Conservation (phyloP, 2,329 filamentous ascomycete genomes). For the Penicillium sp. region DNA sequence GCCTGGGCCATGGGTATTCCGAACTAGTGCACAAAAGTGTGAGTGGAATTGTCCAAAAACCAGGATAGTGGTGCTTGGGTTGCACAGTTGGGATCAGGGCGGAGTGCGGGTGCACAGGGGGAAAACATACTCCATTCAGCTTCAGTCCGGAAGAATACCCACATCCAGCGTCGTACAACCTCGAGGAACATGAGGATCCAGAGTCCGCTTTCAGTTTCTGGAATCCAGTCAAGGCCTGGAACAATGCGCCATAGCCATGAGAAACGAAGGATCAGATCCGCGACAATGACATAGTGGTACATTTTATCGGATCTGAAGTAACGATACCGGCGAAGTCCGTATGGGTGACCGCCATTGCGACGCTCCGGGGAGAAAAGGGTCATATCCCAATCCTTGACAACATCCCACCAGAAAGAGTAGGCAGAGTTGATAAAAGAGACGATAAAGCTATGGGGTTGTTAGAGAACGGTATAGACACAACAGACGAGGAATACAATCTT, state of each 20-base stretch:
- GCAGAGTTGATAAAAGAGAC: slow-evolving; percentile 78
- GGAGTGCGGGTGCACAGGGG: neutral
- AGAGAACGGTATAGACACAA: neutral
- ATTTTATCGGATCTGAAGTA: slow-evolving; percentile 68
- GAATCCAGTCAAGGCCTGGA: slow-evolving; percentile 75
- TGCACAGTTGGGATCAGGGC: neutral
- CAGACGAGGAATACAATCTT: slow-evolving; percentile 19
- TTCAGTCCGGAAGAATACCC: slow-evolving; percentile 95
- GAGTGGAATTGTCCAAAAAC: slow-evolving; percentile 9
- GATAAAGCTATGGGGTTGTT: slow-evolving; percentile 57
- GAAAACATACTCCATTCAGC: slow-evolving; percentile 74
- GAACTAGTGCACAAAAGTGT: slow-evolving; percentile 39
- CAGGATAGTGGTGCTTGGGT: neutral
- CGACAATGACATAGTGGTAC: slow-evolving; percentile 76
- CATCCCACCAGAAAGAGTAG: slow-evolving; percentile 99
- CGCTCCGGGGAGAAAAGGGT: slow-evolving; percentile 69
- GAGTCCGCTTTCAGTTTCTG: slow-evolving; percentile 82
- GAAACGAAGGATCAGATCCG: slow-evolving; percentile 80
- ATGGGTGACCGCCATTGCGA: slow-evolving; percentile 65
- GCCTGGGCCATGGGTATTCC: slow-evolving; percentile 54
- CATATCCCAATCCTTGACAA: slow-evolving; percentile 94
- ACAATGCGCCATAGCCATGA: slow-evolving; percentile 90
- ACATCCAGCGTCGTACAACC: slow-evolving; percentile 85
- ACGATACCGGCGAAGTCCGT: slow-evolving; percentile 71
- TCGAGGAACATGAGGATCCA: slow-evolving; percentile 86